Evolutionary conservation across 768 basidiomycete species (phyloP), one percentile per base, ranked within the genome.

Genomic region (Gyrodon lividus): DNA sequence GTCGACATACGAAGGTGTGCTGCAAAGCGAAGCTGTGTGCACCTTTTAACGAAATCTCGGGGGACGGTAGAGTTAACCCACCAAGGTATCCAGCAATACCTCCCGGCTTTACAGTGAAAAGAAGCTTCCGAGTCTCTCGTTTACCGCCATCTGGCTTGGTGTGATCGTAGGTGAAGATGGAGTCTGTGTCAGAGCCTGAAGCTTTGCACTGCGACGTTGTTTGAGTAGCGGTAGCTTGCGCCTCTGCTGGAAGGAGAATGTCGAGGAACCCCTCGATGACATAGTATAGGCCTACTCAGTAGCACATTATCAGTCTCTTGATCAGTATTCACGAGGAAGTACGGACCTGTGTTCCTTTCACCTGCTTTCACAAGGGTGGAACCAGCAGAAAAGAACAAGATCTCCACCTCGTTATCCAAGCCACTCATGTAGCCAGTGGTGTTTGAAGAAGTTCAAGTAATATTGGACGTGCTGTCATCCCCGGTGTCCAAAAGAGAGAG

Each of bases 71-170:
- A 31, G 31, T n/a, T 22, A 2, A 33, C 77, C 54, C 58, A 90
- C 90, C 87, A 22, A 99, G 77, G 69, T 98, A 98, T 1, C 97
- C 97, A 9, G 96, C 97, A 54, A 99, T 97, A 0, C 97, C 97
- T 50, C 97, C 97, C 13, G 95, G 91, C 63, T 96, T 97, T 20
- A 96, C 92, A 2, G 92, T 95, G 68, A 97, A 99, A 20, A 99
- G 77, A 9, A 88, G 77, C 63, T 88, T 92, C 57, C 78, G 78
- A 43, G 61, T 66, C 30, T 74, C 71, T 5, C 67, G 61, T 49
- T 65, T 72, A 44, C 67, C 35, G 8, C 35, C 37, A 28, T 69
- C 70, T 37, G 60, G 58, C 47, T 64, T 69, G 17, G 44, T 35
- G 33, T 67, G 51, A 41, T 70, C 67, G n/a, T 69, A 58, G 34